These are phyloP conservation scores for Moesziomyces antarcticus DNA, from an alignment of 1,284 basidiomycete species.

Conservation along the genomic window DNA sequence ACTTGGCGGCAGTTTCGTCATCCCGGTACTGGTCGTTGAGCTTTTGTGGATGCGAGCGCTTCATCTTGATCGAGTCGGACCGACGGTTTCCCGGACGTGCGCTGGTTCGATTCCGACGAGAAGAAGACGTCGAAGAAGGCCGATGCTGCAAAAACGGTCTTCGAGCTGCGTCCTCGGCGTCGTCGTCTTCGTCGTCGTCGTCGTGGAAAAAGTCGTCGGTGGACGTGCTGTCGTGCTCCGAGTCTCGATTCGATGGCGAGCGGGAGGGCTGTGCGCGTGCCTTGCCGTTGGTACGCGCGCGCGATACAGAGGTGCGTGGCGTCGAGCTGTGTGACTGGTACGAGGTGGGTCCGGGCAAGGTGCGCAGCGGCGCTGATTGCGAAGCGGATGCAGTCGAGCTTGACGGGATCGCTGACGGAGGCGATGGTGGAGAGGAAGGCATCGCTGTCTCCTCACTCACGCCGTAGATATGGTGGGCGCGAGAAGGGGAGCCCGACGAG, in stretches of 20 bases:
- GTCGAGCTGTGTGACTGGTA: conserved; percentile 41
- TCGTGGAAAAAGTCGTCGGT: conserved; percentile 36
- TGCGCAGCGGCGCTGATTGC: conserved; percentile 20
- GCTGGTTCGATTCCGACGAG: conserved; percentile 8
- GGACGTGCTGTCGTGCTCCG: conserved; percentile 18
- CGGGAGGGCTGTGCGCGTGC: conserved; percentile 4
- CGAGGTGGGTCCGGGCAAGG: conserved; percentile 22
- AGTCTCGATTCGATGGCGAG: conserved; percentile 5
- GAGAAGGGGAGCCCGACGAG: neutral
- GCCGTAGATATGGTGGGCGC: conserved; percentile 9
- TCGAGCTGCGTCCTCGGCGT: conserved; percentile 12
- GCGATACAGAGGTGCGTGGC: conserved; percentile 26
- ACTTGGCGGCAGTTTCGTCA: conserved; percentile 25
- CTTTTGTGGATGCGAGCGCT: conserved; percentile 24
- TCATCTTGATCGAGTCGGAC: conserved; percentile 43
- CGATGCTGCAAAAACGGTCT: conserved; percentile 19
- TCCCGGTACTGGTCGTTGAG: conserved; percentile 11
- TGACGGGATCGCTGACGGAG: conserved; percentile 1
- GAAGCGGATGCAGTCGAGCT: conserved; percentile 1
- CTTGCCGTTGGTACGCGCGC: conserved; percentile 15
- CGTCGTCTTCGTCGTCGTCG: conserved; percentile 23
- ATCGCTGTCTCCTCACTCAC: conserved; percentile 9
- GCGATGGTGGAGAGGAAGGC: conserved; percentile 13
- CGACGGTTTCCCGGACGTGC: conserved; percentile 13
- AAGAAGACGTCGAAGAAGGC: conserved; percentile 11